Percentiles rank a stretch among this genome's conserved stretches.
phyloP scores from a whole-genome alignment of 306 rosid genomes.

The Acacia melanoxylon region DNA sequence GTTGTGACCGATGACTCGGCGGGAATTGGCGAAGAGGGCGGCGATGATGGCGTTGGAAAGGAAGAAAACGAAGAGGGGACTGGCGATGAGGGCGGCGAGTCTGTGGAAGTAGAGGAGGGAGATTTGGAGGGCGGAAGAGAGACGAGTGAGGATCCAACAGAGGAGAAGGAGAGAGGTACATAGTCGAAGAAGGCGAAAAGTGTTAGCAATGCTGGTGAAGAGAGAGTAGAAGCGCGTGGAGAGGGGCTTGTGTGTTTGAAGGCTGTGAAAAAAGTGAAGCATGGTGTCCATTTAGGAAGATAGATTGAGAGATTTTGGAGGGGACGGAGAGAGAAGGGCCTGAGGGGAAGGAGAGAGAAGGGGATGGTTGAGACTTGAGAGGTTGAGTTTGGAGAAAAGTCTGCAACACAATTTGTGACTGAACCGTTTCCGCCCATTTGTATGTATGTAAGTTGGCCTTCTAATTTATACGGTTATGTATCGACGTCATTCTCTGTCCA shows the following conservation, averaged over 20 bases:
- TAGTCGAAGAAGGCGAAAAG: slow-evolving; percentile 53
- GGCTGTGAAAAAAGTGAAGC: slow-evolving; percentile 35
- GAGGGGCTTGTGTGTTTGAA: slow-evolving; percentile 30
- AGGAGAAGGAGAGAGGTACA: slow-evolving; percentile 41
- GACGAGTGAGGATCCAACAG: slow-evolving; percentile 57
- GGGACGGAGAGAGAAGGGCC: not conserved
- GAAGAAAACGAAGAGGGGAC: slow-evolving; percentile 70
- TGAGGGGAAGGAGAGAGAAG: not conserved
- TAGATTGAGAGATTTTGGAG: not conserved
- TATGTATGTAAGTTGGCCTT: not conserved
- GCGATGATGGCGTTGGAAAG: slow-evolving; percentile 67
- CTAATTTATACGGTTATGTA: not conserved
- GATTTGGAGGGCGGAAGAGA: slow-evolving; percentile 53
- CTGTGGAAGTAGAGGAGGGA: slow-evolving; percentile 47
- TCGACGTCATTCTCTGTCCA: too few relatives aligned
- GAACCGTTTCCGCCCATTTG: not conserved
- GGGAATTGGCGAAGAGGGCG: slow-evolving; percentile 58
- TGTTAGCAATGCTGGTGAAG: slow-evolving; percentile 40
- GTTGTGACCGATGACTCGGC: slow-evolving; percentile 4
- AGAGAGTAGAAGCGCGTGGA: slow-evolving; percentile 31
- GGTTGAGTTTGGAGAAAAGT: not conserved
- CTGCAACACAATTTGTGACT: not conserved
- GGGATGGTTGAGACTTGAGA: too few relatives aligned
- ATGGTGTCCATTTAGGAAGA: not conserved
- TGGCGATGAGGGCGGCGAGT: slow-evolving; percentile 35